Evolutionary conservation across 306 rosid genomes (phyloP), one percentile per base, ranked within the genome.

Genomic region (Carpinus viminea): DNA sequence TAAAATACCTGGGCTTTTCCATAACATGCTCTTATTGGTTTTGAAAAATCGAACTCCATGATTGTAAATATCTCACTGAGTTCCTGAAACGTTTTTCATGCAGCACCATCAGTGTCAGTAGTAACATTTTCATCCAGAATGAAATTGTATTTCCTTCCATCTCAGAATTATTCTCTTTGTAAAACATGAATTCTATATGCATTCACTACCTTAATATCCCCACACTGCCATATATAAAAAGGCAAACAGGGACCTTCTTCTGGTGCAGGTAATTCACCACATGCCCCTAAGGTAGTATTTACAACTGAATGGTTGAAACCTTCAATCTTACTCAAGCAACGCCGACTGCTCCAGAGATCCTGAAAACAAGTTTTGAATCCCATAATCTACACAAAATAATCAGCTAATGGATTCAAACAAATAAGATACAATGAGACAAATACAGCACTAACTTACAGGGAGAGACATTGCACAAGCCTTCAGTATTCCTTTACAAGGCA

Each of bases 311-410:
- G 98, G 69, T 92, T 95, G 66, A 94, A 89, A 80, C 89, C 95
- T 85, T 94, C 97, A 62, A 91, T 79, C 68, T 80, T 73, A 78
- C 81, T 74, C 87, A 94, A 85, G 88, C 86, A 80, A 73, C 92
- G 69, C 46, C 89, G 97, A 76, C 98, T 92, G 60, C 74, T 89
- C 98, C 98, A 94, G 43, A 94, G 90, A 85, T 91, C 97, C 98
- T 93, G 87, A 78, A 73, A 59, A 53, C 51, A 81, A 72, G 20
- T 5, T 64, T 60, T 64, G 55, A 62, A 60, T 81, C 28, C 18
- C 50, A 17, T 78, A 73, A 78, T 73, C 70, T 56, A 51, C 73
- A 52, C 54, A 78, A 71, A 70, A 53, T 10, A 54, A 75, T 70
- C 56, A 38, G 47, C 5, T 48, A 57, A 65, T 36, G 13, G 50